Percentiles rank a stretch among this genome's conserved stretches.
Conservation (phyloP, 2,329 filamentous ascomycete genomes). For the Fusarium equiseti region DNA sequence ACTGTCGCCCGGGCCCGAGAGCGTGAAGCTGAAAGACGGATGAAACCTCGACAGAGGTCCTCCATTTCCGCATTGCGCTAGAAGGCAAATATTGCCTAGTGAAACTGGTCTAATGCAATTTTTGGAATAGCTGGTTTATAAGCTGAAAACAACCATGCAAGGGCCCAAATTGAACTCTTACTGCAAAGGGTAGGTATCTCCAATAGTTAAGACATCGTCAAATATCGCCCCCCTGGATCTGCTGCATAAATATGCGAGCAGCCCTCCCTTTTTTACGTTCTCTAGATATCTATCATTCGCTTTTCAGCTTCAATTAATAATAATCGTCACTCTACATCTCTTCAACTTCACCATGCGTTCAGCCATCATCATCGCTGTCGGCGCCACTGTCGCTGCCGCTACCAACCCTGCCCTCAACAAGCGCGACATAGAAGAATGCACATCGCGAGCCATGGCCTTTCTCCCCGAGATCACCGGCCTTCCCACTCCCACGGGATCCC, state of each 20-base stretch:
- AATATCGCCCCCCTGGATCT: neutral
- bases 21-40: neutral
- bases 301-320: neutral
- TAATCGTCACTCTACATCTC: neutral
- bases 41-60: neutral
- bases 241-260: neutral
- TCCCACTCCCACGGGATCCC: conserved; percentile 36
- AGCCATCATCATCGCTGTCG: conserved; percentile 27
- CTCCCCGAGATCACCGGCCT: conserved; percentile 37
- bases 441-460: conserved; percentile 33
- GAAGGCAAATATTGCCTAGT: neutral
- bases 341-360: conserved; percentile 18
- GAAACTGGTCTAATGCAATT: neutral
- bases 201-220: neutral
- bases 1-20: neutral
- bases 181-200: neutral
- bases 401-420: conserved; percentile 25
- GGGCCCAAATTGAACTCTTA: neutral
- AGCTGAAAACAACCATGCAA: neutral
- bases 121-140: neutral
- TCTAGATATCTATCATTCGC: neutral
- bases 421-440: conserved; percentile 39
- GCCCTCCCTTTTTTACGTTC: neutral
- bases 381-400: conserved; percentile 23
- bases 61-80: neutral